Evolutionary conservation across 306 rosid species (phyloP).

Genomic region (Argentina anserina): DNA sequence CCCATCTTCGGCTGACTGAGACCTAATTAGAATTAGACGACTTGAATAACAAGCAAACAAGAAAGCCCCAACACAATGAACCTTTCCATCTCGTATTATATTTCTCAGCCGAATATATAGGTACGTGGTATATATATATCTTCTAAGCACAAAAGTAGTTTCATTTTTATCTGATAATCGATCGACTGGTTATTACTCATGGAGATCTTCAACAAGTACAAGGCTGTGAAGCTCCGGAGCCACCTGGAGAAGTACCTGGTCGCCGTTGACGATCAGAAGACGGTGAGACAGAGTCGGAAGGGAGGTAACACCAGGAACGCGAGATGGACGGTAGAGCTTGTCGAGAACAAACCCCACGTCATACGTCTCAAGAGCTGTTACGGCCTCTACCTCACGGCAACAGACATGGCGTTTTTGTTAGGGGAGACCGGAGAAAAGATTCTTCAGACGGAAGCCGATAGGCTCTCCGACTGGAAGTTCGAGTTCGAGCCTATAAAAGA

Average conservation of each 20-base stretch:
- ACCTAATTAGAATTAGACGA: not conserved
- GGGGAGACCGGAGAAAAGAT: constrained; percentile 66
- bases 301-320: constrained; percentile 36
- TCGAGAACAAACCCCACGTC: constrained; percentile 34
- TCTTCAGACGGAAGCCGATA: constrained; percentile 27
- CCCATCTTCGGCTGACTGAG: constrained; percentile 16
- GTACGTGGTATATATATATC: not conserved
- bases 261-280: constrained; percentile 45
- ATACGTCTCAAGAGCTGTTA: constrained; percentile 56
- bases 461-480: constrained; percentile 22
- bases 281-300: constrained; percentile 60
- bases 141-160: not conserved
- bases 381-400: constrained; percentile 59
- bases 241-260: constrained; percentile 65
- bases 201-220: constrained; percentile 60
- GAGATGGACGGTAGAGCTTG: constrained; percentile 55
- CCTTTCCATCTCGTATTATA: not conserved
- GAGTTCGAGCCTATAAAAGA: constrained; percentile 78
- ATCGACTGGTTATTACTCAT: constrained; percentile 10
- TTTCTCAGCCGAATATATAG: not conserved
- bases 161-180: not conserved
- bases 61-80: not conserved
- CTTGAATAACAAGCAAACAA: not conserved
- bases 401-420: constrained; percentile 41
- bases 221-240: constrained; percentile 56